phyloP scores from a whole-genome alignment of 371 early-diverging fungal genomes.

The Mucor indicus region DNA sequence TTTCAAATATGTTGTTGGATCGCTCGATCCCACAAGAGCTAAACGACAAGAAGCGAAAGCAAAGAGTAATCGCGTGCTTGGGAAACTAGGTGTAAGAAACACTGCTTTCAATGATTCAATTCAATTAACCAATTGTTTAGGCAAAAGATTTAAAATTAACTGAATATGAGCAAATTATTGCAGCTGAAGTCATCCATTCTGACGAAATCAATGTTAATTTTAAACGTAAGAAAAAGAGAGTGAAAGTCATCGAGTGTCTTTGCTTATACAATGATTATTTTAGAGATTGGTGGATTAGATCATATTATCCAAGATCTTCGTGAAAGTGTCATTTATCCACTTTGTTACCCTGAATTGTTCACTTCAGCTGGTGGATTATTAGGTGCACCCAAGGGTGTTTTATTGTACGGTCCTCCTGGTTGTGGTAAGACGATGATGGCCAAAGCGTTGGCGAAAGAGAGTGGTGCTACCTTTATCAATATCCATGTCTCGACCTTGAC shows the following conservation, averaged over 20 bases:
- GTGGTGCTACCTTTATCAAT: constrained; percentile 94
- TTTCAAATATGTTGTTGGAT: constrained; percentile 72
- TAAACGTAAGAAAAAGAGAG: constrained; percentile 61
- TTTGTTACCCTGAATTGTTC: constrained; percentile 89
- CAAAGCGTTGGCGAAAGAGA: constrained; percentile 94
- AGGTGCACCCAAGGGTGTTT: constrained; percentile 92
- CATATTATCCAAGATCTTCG: constrained; percentile 85
- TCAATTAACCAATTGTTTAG: too few species aligned
- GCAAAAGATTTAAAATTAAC: constrained; percentile 73
- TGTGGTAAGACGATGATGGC: constrained; percentile 99
- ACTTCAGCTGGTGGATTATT: constrained; percentile 81
- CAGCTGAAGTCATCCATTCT: constrained; percentile 88
- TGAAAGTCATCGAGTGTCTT: too few species aligned
- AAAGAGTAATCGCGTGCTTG: constrained; percentile 67
- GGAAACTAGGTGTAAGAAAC: constrained; percentile 75
- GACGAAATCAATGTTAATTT: constrained; percentile 89
- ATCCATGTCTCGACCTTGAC: constrained; percentile 93
- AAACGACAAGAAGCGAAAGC: constrained; percentile 74
- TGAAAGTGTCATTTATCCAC: constrained; percentile 94
- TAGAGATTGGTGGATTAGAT: constrained; percentile 93
- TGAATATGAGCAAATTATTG: constrained; percentile 93
- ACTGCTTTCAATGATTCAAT: too few species aligned
- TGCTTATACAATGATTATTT: too few species aligned
- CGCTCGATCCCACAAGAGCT: constrained; percentile 71
- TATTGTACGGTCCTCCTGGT: constrained; percentile 94